Base-by-base conservation (phyloP, 208 protist genomes). In the Trypanosoma platydactyli region DNA sequence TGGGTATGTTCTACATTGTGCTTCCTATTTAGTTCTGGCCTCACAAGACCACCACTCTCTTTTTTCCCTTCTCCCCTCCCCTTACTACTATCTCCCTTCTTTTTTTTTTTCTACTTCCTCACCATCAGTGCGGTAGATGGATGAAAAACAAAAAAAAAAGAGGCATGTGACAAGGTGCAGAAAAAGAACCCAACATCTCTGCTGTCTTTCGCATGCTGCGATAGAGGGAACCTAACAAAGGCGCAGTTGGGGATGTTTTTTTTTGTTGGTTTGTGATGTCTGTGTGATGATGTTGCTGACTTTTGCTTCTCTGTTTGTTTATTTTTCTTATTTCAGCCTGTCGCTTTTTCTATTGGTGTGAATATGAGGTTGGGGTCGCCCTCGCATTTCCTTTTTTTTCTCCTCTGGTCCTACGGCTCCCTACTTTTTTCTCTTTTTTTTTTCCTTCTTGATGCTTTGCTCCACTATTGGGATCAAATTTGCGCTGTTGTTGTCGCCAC, bases 281-380 rank as follows among this genome's bases (percentile, higher is more conserved):
- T n/a, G n/a, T n/a, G n/a, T n/a, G 3, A 33, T n/a, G 25, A 30
- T 55, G 15, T 20, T 55, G 30, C 20, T 22, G 18, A 27, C 30
- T 18, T 57, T 38, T 27, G 30, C 15, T 54, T 58, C 64, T n/a
- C 29, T 44, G 53, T 46, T 66, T 68, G 18, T 74, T 40, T 12
- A 51, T 56, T 70, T 48, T 24, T 46, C 27, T 61, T 1, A 58
- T 64, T 68, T 50, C 44, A n/a, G 1, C 24, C 27, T 62, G 29
- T 58, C 33, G 35, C 20, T 51, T 29, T 45, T 54, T 61, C 27
- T 77, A 6, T 53, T 38, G 33, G 33, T 38, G 33, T 38, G 33
- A 9, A 38, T 9, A 38, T 30, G 6, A 38, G 33, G 33, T 3
- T 38, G 33, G 33, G 33, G 33, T 38, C 9, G 33, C 9, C 5